phyloP scores from a whole-genome alignment of 192 early-diverging fungal species.

The Pilaira anomala region DNA sequence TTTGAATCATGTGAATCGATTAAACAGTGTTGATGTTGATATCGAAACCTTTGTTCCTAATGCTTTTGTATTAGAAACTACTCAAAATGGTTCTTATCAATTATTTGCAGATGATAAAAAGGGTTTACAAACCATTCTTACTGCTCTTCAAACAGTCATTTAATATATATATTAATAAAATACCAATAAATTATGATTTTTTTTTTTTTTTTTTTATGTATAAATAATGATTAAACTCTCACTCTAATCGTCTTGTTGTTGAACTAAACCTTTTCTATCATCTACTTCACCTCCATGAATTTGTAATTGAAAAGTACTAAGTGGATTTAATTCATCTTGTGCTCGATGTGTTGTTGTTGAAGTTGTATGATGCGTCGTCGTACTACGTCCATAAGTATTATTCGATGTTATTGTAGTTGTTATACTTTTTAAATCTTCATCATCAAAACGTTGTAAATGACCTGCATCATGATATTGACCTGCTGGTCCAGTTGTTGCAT shows the following conservation, averaged over 20 bases:
- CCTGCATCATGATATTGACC: constrained; percentile 2
- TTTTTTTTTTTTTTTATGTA: too few relatives aligned
- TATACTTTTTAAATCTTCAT: background rate
- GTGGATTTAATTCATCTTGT: constrained; percentile 12
- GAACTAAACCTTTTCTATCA: constrained; percentile 15
- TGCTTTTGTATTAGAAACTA: constrained; percentile 14
- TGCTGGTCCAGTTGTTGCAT: background rate
- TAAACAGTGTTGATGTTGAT: constrained; percentile 14
- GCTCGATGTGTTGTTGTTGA: constrained; percentile 17
- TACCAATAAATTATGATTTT: background rate
- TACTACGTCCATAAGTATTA: too few relatives aligned
- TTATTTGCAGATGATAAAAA: constrained; percentile 25
- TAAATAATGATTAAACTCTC: background rate
- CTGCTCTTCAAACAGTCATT: constrained; percentile 19
- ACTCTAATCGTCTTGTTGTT: background rate
- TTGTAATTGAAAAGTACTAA: constrained; percentile 8
- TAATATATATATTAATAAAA: background rate
- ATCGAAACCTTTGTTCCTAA: constrained; percentile 21
- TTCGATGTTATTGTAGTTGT: background rate
- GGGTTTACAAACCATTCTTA: constrained; percentile 10
- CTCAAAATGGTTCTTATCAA: constrained; percentile 12
- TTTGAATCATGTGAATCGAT: background rate
- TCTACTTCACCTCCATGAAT: constrained; percentile 14
- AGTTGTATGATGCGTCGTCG: background rate
- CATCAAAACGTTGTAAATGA: background rate